These are phyloP conservation scores for Zygosaccharomyces sapae DNA, from an alignment of 1,139 yeast genomes.

Conservation along the genomic window DNA sequence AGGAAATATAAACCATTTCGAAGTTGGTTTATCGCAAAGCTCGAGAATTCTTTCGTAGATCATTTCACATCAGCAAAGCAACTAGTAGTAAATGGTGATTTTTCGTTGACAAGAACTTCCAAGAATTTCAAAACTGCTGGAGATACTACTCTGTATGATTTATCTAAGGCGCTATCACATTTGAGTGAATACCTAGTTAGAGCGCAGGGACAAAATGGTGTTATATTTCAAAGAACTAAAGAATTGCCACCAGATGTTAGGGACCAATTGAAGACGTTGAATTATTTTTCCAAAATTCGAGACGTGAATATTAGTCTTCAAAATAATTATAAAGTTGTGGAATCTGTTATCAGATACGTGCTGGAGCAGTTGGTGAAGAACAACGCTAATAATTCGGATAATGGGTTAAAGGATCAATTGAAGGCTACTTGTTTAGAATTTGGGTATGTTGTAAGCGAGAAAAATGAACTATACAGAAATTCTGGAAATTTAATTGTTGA, in stretches of 20 bases:
- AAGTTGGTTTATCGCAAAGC: constrained; percentile 19
- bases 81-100: constrained; percentile 9
- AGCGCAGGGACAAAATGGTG: constrained; percentile 24
- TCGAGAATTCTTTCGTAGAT: constrained; percentile 19
- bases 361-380: constrained; percentile 40
- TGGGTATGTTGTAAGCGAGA: constrained; percentile 18
- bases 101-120: constrained; percentile 9
- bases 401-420: constrained; percentile 38
- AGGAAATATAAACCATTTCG: constrained; percentile 23
- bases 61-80: constrained; percentile 13
- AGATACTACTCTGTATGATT: constrained; percentile 16
- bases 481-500: constrained; percentile 10
- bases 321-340: constrained; percentile 46
- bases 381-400: constrained; percentile 12
- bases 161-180: constrained; percentile 18
- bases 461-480: constrained; percentile 11
- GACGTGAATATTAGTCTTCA: constrained; percentile 44
- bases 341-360: constrained; percentile 43
- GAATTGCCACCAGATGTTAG: constrained; percentile 14
- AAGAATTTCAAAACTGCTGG: constrained; percentile 6
- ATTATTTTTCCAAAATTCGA: constrained; percentile 52
- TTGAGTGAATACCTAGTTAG: constrained; percentile 23
- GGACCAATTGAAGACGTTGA: constrained; percentile 41
- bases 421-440: constrained; percentile 19
- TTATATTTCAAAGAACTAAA: constrained; percentile 21